Percentiles rank a stretch among this genome's conserved stretches.
phyloP scores from a whole-genome alignment of 495 filamentous ascomycete genomes.

The Penicillium egyptiacum region DNA sequence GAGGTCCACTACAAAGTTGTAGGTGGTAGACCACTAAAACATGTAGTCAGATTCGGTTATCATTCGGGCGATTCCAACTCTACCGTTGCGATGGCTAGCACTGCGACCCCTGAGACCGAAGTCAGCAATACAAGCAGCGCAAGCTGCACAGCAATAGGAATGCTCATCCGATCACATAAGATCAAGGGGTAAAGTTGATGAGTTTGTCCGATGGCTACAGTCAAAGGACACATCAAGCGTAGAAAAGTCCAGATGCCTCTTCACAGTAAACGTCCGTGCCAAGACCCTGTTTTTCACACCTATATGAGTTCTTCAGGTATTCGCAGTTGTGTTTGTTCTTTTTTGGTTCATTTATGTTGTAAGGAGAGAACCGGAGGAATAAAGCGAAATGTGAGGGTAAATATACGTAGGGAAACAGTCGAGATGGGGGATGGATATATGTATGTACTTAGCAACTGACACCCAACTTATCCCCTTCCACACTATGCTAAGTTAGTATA shows the following conservation, averaged over 20 bases:
- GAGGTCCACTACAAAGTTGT: slow-evolving; percentile 68
- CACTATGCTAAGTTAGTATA: too few relatives aligned
- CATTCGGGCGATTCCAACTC: slow-evolving; percentile 17
- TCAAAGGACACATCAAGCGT: background rate
- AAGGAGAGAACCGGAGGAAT: too few relatives aligned
- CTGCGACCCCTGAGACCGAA: slow-evolving; percentile 64
- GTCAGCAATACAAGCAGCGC: slow-evolving; percentile 70
- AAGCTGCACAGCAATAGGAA: slow-evolving; percentile 81
- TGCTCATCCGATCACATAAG: slow-evolving; percentile 57
- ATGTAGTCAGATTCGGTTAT: slow-evolving; percentile 19
- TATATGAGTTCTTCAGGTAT: slow-evolving; percentile 3
- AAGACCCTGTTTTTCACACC: background rate
- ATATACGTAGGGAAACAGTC: too few relatives aligned
- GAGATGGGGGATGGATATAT: too few relatives aligned
- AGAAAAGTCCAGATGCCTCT: background rate
- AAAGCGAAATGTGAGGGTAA: too few relatives aligned
- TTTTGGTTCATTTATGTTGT: too few relatives aligned
- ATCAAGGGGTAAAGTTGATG: background rate
- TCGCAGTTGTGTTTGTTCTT: too few relatives aligned
- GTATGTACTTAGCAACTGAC: too few relatives aligned
- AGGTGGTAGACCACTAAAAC: slow-evolving; percentile 66
- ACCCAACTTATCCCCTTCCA: too few relatives aligned
- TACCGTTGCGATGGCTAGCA: slow-evolving; percentile 65
- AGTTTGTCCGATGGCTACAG: background rate
- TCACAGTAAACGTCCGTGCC: background rate